Base-by-base conservation (phyloP, 2,329 filamentous ascomycete species). In the Thielaviopsis punctulata region DNA sequence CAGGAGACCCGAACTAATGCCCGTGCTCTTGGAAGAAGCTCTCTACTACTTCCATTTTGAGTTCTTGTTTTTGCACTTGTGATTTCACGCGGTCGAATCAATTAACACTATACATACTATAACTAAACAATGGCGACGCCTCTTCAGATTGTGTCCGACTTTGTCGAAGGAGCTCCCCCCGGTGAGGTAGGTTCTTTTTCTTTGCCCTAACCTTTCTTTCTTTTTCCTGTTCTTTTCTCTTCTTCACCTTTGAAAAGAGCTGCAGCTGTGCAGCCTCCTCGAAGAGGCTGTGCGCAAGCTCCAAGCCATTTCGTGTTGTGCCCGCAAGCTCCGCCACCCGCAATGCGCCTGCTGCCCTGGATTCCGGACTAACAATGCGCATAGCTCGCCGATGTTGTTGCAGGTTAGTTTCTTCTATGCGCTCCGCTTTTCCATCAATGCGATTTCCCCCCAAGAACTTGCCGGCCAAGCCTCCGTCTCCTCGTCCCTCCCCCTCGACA, bases 331-430 rank as follows among this genome's bases (percentile, higher is more conserved):
- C 30, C 15, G 12, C 19, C 18, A 7, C 2, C 3, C 15, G 39
- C 3, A 39, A 46, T 45, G n/a, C 49, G 49, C 43, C 12, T 27
- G n/a, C 23, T 8, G 39, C 39, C 18, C 21, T 49, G 13, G 33
- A 49, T 18, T 15, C 18, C 39, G 10, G 45, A 24, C 53, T 55
- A 46, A 55, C 53, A 49, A 10, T 46, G 24, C 43, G 25, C 46
- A 52, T 49, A 55, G 53, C 53, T 55, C 36, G 49, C 53, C 46
- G 53, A 55, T 45, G 53, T 55, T 52, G 49, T 55, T 30, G 33
- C 45, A 27, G 53, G 53, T 55, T 55, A 55, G 53, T 52, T 15
- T 52, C 15, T 49, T n/a, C 18, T 36, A 49, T 24, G 15, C 22
- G 36, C 9, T 19, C n/a, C n/a, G n/a, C n/a, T n/a, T n/a, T n/a